Evolutionary conservation across 1,139 yeast species (phyloP).

Genomic region (Hansenula lynferdii): DNA sequence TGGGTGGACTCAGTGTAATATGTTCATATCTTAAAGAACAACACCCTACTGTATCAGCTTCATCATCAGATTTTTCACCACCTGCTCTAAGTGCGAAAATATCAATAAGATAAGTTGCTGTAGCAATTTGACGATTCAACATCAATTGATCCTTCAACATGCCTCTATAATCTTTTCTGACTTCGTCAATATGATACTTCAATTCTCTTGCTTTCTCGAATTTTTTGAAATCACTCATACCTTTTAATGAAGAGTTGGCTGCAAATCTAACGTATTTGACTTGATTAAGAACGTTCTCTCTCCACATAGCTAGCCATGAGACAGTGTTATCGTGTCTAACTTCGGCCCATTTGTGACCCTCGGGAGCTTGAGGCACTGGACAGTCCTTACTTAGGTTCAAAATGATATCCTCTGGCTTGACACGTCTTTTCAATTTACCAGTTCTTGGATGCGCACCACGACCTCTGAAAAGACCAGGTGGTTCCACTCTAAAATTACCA

Average conservation of each 20-base stretch:
- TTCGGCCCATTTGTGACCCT: slow-evolving; percentile 89
- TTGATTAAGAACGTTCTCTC: slow-evolving; percentile 81
- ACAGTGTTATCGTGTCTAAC: slow-evolving; percentile 85
- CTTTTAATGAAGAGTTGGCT: slow-evolving; percentile 86
- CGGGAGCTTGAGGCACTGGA: slow-evolving; percentile 76
- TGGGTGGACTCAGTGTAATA: slow-evolving; percentile 80
- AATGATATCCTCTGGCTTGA: slow-evolving; percentile 83
- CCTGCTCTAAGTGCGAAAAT: slow-evolving; percentile 97
- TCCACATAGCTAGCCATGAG: slow-evolving; percentile 97
- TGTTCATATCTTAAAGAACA: slow-evolving; percentile 92
- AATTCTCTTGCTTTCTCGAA: slow-evolving; percentile 91
- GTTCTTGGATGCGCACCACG: slow-evolving; percentile 98
- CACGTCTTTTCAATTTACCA: slow-evolving; percentile 80
- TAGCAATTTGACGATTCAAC: slow-evolving; percentile 89
- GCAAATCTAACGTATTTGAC: slow-evolving; percentile 90
- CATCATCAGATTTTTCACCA: slow-evolving; percentile 96
- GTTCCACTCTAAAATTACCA: slow-evolving; percentile 92
- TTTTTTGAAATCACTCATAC: slow-evolving; percentile 85
- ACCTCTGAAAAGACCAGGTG: slow-evolving; percentile 94
- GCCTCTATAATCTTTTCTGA: slow-evolving; percentile 70
- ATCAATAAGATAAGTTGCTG: slow-evolving; percentile 91
- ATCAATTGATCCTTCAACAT: slow-evolving; percentile 71
- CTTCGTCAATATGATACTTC: slow-evolving; percentile 63
- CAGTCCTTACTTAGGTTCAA: slow-evolving; percentile 74
- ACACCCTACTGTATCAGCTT: slow-evolving; percentile 98